Conservation (phyloP, 208 protist species). For the Acanthamoeba lenticulata region DNA sequence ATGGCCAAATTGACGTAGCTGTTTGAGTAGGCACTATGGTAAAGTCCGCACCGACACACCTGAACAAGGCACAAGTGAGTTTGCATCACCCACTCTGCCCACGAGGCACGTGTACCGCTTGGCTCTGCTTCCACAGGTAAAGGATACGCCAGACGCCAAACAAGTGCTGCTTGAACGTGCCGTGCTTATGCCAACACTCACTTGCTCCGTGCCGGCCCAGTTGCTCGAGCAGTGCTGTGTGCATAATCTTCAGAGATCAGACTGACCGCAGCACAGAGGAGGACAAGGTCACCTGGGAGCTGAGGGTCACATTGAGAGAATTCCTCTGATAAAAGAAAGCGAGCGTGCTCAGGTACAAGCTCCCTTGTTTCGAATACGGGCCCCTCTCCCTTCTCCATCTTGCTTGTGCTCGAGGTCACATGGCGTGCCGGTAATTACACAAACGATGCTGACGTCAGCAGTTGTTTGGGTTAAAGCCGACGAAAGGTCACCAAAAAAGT, state of each 20-base stretch:
- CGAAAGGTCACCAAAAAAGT: no score
- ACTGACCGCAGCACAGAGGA: not conserved
- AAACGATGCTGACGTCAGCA: not conserved
- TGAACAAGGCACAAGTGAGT: not conserved
- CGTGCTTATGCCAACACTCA: constrained; percentile 20
- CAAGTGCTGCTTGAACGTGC: constrained; percentile 23
- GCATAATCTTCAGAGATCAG: not conserved
- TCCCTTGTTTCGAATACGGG: not conserved
- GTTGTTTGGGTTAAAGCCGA: no score
- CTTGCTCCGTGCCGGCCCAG: not conserved
- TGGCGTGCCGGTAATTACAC: not conserved
- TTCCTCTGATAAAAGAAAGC: not conserved
- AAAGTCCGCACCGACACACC: not conserved
- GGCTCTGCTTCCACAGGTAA: constrained; percentile 31
- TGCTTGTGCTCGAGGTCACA: not conserved
- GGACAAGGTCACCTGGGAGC: not conserved
- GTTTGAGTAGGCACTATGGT: constrained; percentile 17
- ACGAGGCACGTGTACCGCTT: not conserved
- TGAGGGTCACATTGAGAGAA: not conserved
- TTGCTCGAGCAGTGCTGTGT: not conserved
- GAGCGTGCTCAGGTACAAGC: not conserved
- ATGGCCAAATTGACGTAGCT: not conserved
- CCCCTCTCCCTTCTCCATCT: not conserved
- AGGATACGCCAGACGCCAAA: constrained; percentile 4
- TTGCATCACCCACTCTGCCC: not conserved